Evolutionary conservation across 2,329 filamentous ascomycete species (phyloP).

Genomic region (Fusarium ambrosium): DNA sequence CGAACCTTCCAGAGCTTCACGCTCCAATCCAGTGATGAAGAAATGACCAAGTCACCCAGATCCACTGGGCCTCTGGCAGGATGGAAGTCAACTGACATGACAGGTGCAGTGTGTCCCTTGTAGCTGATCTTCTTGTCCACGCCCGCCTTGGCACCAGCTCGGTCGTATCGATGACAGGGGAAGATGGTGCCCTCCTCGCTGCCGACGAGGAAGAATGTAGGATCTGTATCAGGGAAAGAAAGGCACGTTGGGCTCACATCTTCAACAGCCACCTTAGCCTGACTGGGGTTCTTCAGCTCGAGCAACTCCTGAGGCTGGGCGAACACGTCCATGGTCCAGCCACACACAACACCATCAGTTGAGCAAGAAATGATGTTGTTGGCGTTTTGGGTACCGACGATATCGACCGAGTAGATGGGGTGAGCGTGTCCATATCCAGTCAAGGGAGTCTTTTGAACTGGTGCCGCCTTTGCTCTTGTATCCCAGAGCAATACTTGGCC

Average conservation of each 20-base stretch:
- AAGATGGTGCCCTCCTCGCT: conserved; percentile 98
- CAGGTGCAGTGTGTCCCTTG: conserved; percentile 89
- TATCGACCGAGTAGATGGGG: conserved; percentile 93
- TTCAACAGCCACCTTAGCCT: conserved; percentile 82
- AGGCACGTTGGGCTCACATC: conserved; percentile 95
- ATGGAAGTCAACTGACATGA: conserved; percentile 97
- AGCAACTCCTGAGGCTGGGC: conserved; percentile 96
- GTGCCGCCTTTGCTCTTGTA: conserved; percentile 87
- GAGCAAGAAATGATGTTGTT: conserved; percentile 99
- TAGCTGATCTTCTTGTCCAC: conserved; percentile 92
- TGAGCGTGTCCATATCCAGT: conserved; percentile 97
- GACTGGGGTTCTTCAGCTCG: conserved; percentile 86
- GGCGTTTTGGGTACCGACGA: conserved; percentile 97
- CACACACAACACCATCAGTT: conserved; percentile 95
- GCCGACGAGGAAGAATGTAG: conserved; percentile 96
- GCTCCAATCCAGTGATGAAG: conserved; percentile 95
- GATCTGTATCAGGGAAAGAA: conserved; percentile 93
- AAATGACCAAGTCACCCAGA: conserved; percentile 92
- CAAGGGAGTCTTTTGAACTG: conserved; percentile 95
- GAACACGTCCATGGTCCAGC: conserved; percentile 98
- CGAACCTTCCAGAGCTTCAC: conserved; percentile 97
- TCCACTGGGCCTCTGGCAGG: conserved; percentile 93
- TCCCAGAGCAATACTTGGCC: conserved; percentile 98
- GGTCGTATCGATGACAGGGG: conserved; percentile 96
- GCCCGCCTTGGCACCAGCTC: conserved; percentile 95